These are phyloP conservation scores for Mycena rosella DNA, from an alignment of 768 basidiomycete species.

Conservation along the genomic window DNA sequence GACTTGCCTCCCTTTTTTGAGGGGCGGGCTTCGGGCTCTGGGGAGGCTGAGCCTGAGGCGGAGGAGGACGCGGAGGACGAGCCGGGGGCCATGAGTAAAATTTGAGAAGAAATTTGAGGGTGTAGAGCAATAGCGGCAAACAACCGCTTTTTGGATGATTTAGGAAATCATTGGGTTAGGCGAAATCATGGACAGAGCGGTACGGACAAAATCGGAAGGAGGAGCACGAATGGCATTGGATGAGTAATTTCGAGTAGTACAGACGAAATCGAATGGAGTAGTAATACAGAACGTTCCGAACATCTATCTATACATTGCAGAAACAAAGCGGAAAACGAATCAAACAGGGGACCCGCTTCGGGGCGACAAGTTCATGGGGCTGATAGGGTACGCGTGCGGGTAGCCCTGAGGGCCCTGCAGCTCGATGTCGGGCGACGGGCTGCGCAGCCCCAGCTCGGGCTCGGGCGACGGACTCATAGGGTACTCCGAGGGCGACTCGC, in stretches of 20 bases:
- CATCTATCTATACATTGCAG: no score
- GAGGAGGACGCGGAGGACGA: conserved; percentile 34
- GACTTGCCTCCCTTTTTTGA: conserved; percentile 44
- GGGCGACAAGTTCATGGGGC: background rate
- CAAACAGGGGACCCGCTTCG: background rate
- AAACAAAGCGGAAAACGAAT: background rate
- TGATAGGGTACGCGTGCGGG: background rate
- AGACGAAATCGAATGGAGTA: no score
- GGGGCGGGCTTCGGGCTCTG: conserved; percentile 27
- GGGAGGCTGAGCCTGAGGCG: conserved; percentile 14
- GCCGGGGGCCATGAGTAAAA: conserved; percentile 19
- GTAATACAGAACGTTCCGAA: no score
- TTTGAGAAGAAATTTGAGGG: background rate
- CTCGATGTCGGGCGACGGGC: background rate
- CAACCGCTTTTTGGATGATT: conserved; percentile 11
- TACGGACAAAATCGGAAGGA: no score
- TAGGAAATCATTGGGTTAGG: conserved; percentile 5
- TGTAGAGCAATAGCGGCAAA: background rate
- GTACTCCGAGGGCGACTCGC: conserved; percentile 9
- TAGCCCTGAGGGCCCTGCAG: no score
- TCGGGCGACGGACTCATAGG: background rate
- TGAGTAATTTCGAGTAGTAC: no score
- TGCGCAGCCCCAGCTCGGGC: no score
- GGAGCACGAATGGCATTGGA: no score
- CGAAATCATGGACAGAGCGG: no score